Evolutionary conservation across 495 filamentous ascomycete species (phyloP).

Genomic region (Parmelia sp.): DNA sequence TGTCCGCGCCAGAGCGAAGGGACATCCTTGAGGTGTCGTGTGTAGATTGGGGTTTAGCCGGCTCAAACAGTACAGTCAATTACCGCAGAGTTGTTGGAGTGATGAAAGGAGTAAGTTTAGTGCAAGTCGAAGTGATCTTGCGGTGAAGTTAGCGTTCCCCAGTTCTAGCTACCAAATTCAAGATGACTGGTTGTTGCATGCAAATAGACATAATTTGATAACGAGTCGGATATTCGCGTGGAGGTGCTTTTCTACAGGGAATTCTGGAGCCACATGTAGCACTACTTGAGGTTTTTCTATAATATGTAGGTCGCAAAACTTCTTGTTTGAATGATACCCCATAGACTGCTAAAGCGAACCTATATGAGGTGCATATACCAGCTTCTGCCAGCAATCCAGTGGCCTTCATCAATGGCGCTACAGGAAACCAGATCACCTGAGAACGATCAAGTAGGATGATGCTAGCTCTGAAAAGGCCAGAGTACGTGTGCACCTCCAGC

Average conservation of each 20-base stretch:
- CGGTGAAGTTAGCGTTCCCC: neutral
- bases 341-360: neutral
- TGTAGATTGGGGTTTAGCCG: neutral
- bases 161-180: too few species aligned
- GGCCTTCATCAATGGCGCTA: neutral
- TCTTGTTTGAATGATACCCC: too few species aligned
- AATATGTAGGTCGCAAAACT: too few species aligned
- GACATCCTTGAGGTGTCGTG: constrained; percentile 20
- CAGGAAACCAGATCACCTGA: neutral
- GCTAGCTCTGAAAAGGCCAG: neutral
- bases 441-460: constrained; percentile 1
- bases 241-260: too few species aligned
- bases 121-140: neutral
- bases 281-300: too few species aligned
- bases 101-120: neutral
- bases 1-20: constrained; percentile 20
- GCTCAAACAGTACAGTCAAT: neutral
- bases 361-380: neutral
- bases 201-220: too few species aligned
- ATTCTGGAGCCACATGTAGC: too few species aligned
- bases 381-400: neutral
- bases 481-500: constrained; percentile 5
- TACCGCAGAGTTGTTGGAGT: neutral
- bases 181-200: too few species aligned
- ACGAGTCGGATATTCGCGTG: too few species aligned